phyloP scores from a whole-genome alignment of 2,329 filamentous ascomycete genomes.

The Cordyceps cateniannulata region DNA sequence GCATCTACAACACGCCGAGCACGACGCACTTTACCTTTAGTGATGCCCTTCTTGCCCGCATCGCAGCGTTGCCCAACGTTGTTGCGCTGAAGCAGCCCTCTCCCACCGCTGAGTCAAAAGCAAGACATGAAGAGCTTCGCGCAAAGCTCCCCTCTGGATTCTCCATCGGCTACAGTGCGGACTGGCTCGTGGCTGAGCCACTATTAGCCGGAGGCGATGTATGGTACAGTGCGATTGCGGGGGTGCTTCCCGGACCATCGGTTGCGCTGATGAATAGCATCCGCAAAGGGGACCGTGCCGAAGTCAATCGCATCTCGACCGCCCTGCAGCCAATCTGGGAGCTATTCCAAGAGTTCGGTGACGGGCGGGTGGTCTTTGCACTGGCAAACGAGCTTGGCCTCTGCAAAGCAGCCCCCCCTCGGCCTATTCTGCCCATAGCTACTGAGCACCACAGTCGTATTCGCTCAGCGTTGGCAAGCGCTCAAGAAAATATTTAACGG shows the following conservation, averaged over 20 bases:
- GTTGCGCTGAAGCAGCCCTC: background rate
- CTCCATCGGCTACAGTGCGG: background rate
- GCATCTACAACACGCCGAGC: background rate
- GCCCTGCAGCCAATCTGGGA: background rate
- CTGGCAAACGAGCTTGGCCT: background rate
- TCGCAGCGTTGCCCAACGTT: background rate
- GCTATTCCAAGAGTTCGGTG: background rate
- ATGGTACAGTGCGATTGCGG: background rate
- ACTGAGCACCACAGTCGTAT: background rate
- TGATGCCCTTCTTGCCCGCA: background rate
- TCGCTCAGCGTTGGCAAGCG: background rate
- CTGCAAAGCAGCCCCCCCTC: background rate
- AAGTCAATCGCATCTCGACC: background rate
- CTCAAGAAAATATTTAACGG: background rate
- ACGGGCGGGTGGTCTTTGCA: background rate
- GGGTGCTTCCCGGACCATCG: background rate
- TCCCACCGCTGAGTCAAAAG: background rate
- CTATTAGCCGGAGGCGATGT: background rate
- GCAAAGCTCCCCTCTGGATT: background rate
- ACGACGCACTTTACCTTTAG: background rate
- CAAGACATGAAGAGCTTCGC: background rate
- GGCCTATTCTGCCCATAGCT: background rate
- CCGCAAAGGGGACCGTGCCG: background rate
- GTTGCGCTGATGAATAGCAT: background rate
- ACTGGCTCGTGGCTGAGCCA: background rate